phyloP scores from a whole-genome alignment of 75 land plant species.

The Selaginella moellendorffii region DNA sequence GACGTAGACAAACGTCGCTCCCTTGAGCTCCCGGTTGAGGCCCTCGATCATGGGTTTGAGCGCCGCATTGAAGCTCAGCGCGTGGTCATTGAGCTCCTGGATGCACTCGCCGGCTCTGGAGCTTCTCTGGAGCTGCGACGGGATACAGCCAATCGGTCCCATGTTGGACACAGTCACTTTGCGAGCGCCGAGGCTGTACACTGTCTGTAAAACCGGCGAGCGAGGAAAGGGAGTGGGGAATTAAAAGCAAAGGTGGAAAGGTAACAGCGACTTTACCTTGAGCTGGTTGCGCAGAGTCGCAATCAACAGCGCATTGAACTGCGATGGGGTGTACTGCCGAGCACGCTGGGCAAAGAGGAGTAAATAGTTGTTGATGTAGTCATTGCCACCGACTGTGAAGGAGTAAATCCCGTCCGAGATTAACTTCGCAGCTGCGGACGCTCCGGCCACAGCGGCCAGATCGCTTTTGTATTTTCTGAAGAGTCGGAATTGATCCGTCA shows the following conservation, averaged over 20 bases:
- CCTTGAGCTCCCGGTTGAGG: conserved; percentile 40
- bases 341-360: background rate
- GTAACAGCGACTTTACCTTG: conserved; percentile 8
- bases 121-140: conserved; percentile 41
- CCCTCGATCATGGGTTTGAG: conserved; percentile 38
- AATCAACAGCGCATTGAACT: background rate
- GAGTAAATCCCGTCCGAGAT: conserved; percentile 1
- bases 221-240: too few species aligned
- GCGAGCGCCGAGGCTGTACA: conserved; percentile 80
- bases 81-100: conserved; percentile 33
- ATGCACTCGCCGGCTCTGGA: conserved; percentile 30
- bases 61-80: conserved; percentile 50
- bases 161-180: conserved; percentile 43
- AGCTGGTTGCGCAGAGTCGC: background rate
- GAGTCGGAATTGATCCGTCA: background rate
- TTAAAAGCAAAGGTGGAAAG: too few species aligned
- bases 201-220: background rate
- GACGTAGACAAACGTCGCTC: conserved; percentile 40
- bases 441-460: background rate
- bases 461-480: conserved; percentile 3
- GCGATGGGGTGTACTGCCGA: background rate
- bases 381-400: conserved; percentile 9
- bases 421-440: background rate
- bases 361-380: conserved; percentile 8
- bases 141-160: conserved; percentile 77